Evolutionary conservation across 73 alveolate species (phyloP).

Genomic region (Stentor roeselii): DNA sequence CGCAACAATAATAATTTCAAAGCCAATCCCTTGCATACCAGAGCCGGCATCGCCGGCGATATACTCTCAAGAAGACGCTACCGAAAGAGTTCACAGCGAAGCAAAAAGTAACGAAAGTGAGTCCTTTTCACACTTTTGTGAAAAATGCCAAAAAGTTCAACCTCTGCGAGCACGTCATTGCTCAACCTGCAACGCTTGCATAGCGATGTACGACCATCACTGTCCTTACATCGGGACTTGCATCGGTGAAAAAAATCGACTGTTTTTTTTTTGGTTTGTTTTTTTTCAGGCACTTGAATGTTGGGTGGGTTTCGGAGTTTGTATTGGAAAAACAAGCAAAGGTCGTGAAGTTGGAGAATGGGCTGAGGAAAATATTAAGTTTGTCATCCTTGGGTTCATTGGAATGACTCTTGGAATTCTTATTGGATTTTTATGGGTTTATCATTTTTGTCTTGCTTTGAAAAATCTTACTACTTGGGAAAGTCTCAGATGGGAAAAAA

Average conservation of each 20-base stretch:
- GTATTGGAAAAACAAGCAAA: background rate
- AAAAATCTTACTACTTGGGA: conserved; percentile 73
- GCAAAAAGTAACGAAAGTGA: background rate
- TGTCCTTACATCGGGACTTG: conserved; percentile 73
- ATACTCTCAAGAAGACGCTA: background rate
- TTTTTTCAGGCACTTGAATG: conserved; percentile 30
- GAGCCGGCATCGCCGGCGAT: background rate
- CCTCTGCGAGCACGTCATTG: conserved; percentile 63
- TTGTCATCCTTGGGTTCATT: background rate
- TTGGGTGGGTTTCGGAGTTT: conserved; percentile 13
- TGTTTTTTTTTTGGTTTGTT: conserved; percentile 60
- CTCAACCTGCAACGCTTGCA: conserved; percentile 46
- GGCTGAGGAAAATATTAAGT: background rate
- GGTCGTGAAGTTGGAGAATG: background rate
- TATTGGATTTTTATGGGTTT: conserved; percentile 39
- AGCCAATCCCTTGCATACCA: background rate
- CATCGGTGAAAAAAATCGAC: conserved; percentile 80
- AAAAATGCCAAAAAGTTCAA: conserved; percentile 61
- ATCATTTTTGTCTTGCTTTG: conserved; percentile 34
- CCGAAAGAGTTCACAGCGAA: background rate
- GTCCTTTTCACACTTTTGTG: conserved; percentile 39
- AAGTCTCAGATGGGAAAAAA: conserved; percentile 57
- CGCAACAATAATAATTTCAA: background rate
- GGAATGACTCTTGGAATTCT: background rate
- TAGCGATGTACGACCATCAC: conserved; percentile 69